Percentiles rank a stretch among this genome's conserved stretches.
phyloP scores from a whole-genome alignment of 768 basidiomycete species.

The Leccinum arenicola region DNA sequence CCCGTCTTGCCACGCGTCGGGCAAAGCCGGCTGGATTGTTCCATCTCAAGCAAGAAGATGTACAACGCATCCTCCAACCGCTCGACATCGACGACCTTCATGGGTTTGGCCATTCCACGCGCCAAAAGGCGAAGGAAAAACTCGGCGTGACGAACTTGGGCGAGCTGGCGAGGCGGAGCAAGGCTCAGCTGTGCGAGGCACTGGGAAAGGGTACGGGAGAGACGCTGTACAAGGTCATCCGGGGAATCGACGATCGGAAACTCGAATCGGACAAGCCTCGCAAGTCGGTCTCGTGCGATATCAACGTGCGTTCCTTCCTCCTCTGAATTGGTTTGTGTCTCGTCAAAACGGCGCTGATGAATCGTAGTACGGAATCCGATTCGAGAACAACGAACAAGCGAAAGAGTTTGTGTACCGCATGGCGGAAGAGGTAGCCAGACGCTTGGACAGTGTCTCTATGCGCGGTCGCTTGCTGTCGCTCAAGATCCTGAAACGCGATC shows the following conservation, averaged over 20 bases:
- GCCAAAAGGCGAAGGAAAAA: conserved; percentile 78
- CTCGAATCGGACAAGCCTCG: conserved; percentile 83
- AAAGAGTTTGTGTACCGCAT: conserved; percentile 76
- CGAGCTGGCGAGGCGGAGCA: conserved; percentile 63
- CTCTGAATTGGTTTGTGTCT: not conserved
- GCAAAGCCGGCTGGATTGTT: conserved; percentile 91
- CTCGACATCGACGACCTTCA: conserved; percentile 80
- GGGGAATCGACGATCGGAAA: conserved; percentile 79
- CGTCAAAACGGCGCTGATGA: conserved; percentile 1
- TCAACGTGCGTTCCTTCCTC: conserved; percentile 64
- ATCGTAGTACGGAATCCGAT: conserved; percentile 89
- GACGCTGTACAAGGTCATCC: conserved; percentile 77
- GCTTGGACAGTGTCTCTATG: conserved; percentile 67
- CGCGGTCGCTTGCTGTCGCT: conserved; percentile 75
- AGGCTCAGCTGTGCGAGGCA: conserved; percentile 60
- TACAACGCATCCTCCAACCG: conserved; percentile 55
- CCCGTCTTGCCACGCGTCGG: conserved; percentile 83
- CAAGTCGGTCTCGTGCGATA: conserved; percentile 91
- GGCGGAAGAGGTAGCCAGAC: conserved; percentile 69
- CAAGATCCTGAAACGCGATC: conserved; percentile 86
- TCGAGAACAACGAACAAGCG: conserved; percentile 78
- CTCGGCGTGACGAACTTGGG: conserved; percentile 70
- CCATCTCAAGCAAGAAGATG: conserved; percentile 60
- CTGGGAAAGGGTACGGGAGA: conserved; percentile 83
- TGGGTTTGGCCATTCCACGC: conserved; percentile 77